Percentiles rank a stretch among this genome's conserved stretches.
phyloP scores from a whole-genome alignment of 371 early-diverging fungal species.

The Apophysomyces trapeziformis region DNA sequence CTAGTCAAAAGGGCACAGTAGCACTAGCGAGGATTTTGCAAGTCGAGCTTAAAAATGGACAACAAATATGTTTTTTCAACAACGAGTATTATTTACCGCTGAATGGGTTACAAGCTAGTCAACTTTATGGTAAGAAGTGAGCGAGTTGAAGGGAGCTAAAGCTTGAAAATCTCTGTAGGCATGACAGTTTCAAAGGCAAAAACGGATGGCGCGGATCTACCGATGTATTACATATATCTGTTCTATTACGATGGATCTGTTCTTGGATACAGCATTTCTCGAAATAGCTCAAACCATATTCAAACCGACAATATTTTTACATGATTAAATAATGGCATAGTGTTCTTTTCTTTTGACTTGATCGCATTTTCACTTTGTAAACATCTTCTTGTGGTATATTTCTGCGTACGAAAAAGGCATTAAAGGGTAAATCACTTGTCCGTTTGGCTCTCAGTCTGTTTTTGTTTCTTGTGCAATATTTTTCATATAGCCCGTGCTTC shows the following conservation, averaged over 20 bases:
- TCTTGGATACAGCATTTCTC: slow-evolving; percentile 37
- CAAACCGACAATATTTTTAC: slow-evolving; percentile 2
- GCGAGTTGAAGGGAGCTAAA: neutral
- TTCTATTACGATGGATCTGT: slow-evolving; percentile 45
- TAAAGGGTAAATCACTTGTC: too few relatives aligned
- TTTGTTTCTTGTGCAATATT: too few relatives aligned
- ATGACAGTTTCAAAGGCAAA: slow-evolving; percentile 36
- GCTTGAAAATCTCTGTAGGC: slow-evolving; percentile 16
- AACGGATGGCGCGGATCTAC: slow-evolving; percentile 23
- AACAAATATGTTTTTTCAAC: slow-evolving; percentile 42
- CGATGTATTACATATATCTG: slow-evolving; percentile 34
- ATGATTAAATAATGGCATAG: neutral
- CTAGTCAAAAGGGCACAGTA: slow-evolving; percentile 53
- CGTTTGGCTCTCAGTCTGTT: too few relatives aligned
- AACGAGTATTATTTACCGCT: slow-evolving; percentile 43
- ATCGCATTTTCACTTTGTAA: neutral
- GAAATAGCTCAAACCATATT: slow-evolving; percentile 17
- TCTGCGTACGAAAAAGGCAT: too few relatives aligned
- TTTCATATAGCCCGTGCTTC: too few relatives aligned
- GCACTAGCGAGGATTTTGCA: slow-evolving; percentile 44
- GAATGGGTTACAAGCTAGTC: slow-evolving; percentile 31
- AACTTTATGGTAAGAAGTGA: slow-evolving; percentile 44
- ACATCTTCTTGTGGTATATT: too few relatives aligned
- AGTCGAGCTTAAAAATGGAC: slow-evolving; percentile 33
- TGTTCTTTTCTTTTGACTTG: neutral